Evolutionary conservation across 1,139 yeast species (phyloP).

Genomic region (Candida tetrigidarum): DNA sequence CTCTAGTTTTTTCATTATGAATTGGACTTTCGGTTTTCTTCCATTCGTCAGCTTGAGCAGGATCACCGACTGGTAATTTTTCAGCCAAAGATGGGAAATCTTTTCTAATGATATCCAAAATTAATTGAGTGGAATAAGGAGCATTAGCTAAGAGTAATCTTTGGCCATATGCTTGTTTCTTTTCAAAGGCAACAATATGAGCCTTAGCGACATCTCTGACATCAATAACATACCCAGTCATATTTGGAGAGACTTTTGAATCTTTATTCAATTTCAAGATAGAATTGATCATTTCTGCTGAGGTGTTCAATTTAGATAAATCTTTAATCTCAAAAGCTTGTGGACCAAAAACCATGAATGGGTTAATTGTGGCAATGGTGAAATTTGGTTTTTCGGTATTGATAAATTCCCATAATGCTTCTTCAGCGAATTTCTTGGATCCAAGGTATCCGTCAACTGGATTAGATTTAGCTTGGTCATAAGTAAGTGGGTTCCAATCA

Average conservation of each 20-base stretch:
- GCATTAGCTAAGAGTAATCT: conserved; percentile 37
- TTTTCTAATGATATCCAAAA: conserved; percentile 29
- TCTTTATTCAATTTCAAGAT: conserved; percentile 14
- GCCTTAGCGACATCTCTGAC: conserved; percentile 58
- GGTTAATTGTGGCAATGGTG: conserved; percentile 45
- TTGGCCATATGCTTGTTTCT: conserved; percentile 23
- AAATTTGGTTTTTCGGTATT: conserved; percentile 43
- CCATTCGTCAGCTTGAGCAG: conserved; percentile 9
- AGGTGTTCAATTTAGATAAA: conserved; percentile 40
- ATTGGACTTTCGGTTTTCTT: conserved; percentile 9
- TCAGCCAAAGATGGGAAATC: conserved; percentile 18
- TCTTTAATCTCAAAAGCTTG: conserved; percentile 39
- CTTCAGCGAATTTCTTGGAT: conserved; percentile 58
- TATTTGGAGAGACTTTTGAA: conserved; percentile 20
- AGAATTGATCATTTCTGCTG: conserved; percentile 41
- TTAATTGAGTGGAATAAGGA: conserved; percentile 22
- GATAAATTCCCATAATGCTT: conserved; percentile 50
- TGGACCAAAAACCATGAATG: conserved; percentile 52
- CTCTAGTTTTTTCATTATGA: conserved; percentile 27
- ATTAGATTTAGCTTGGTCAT: conserved; percentile 32
- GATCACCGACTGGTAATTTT: conserved; percentile 20
- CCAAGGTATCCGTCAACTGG: conserved; percentile 46
- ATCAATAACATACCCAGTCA: conserved; percentile 38
- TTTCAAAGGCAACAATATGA: conserved; percentile 43
- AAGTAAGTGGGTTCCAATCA: conserved; percentile 42